These are phyloP conservation scores for Paecilomyces dactylethromorphus DNA, from an alignment of 2,329 filamentous ascomycete species.

Conservation along the genomic window DNA sequence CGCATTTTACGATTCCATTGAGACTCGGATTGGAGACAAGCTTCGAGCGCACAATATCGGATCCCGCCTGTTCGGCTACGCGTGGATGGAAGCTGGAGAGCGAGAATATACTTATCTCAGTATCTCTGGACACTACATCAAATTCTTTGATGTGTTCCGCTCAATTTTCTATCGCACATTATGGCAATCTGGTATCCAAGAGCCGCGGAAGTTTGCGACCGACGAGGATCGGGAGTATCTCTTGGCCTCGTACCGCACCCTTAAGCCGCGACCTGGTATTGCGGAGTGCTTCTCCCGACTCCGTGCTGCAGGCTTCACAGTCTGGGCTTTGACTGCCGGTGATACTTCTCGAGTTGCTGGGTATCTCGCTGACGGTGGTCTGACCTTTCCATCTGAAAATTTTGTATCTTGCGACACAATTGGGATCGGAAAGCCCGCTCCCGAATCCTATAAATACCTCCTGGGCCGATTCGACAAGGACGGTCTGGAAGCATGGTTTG, in stretches of 20 bases:
- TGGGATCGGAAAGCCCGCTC: slow-evolving; percentile 22
- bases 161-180: slow-evolving; percentile 40
- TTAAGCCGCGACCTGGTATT: slow-evolving; percentile 27
- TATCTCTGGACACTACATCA: slow-evolving; percentile 31
- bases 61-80: slow-evolving; percentile 31
- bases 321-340: slow-evolving; percentile 22
- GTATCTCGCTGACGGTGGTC: slow-evolving; percentile 17
- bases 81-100: slow-evolving; percentile 39
- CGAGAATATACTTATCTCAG: slow-evolving; percentile 41
- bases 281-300: slow-evolving; percentile 32
- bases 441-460: slow-evolving; percentile 16
- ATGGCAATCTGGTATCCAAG: slow-evolving; percentile 30
- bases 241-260: slow-evolving; percentile 25
- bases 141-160: slow-evolving; percentile 32
- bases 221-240: slow-evolving; percentile 33
- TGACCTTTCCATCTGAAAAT: slow-evolving; percentile 17
- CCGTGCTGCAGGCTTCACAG: slow-evolving; percentile 19
- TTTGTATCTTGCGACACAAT: slow-evolving; percentile 18
- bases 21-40: slow-evolving; percentile 29
- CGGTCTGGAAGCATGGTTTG: slow-evolving; percentile 19
- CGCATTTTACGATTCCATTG: slow-evolving; percentile 31
- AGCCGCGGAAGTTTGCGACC: slow-evolving; percentile 31
- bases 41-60: slow-evolving; percentile 29
- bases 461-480: slow-evolving; percentile 13
- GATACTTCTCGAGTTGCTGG: slow-evolving; percentile 17